Evolutionary conservation across 306 rosid genomes (phyloP), one percentile per base, ranked within the genome.

Genomic region (Myrica gale): DNA sequence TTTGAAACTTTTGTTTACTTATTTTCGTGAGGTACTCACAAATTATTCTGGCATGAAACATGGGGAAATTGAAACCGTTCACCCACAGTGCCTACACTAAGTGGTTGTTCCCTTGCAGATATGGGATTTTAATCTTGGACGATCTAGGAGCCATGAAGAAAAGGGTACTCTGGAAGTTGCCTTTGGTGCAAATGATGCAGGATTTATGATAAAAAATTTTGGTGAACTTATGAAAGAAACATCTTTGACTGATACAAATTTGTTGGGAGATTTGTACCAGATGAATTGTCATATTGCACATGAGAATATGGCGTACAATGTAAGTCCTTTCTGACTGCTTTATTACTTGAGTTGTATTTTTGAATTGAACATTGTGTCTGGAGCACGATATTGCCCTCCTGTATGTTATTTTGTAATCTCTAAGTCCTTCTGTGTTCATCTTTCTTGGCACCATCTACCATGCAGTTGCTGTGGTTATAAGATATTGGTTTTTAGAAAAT

Each of bases 41-140:
- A 47, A 53, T 66, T 45, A 43, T 57, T 32, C 17, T 41, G 7
- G 50, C 5, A 41, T 41, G 50, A 16, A 66, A 12, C 44, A 4
- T 44, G 51, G 54, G 72, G 58, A 42, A 44, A 32, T 1, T 68
- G 48, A 61, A 16, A 15, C 9, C 26, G 42, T 58, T 1, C 41
- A 9, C 20, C 10, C 46, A 26, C 32, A 41, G 47, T 13, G n/a
- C 15, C 72, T 74, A 53, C n/a, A 10, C 77, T 75, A 65, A 61
- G 26, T 76, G 67, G 41, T 66, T 80, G 13, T 61, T 78, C 57
- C 72, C 51, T 69, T 68, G 77, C 83, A 90, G 95, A 86, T 90
- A 68, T 90, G 95, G 95, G 95, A 90, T 80, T 90, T 90, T 44
- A 60, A 81, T 72, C 80, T 81, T 69, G 95, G 92, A 67, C 79